Conservation (phyloP, 441 rosid species). For the Breynia disticha region DNA sequence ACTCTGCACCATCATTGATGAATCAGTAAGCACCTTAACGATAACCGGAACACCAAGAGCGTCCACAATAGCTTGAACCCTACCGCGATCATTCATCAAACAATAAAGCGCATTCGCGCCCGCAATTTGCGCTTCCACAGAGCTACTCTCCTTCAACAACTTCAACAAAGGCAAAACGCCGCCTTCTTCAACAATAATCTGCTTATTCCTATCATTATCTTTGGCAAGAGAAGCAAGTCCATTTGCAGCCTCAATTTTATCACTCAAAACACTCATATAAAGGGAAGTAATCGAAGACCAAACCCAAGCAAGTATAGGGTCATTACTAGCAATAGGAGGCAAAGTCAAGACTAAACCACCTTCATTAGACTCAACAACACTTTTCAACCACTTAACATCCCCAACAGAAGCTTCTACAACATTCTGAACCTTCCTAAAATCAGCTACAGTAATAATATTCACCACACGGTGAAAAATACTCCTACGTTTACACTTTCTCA, state of each 20-base stretch:
- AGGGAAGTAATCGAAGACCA: slow-evolving; percentile 44
- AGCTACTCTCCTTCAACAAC: slow-evolving; percentile 38
- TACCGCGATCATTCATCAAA: slow-evolving; percentile 31
- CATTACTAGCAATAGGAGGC: slow-evolving; percentile 62
- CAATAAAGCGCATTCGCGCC: slow-evolving; percentile 31
- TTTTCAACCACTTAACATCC: slow-evolving; percentile 43
- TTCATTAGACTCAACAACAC: slow-evolving; percentile 23
- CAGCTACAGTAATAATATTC: slow-evolving; percentile 39
- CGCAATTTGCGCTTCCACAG: slow-evolving; percentile 44
- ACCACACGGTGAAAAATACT: slow-evolving; percentile 42
- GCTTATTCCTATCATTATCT: slow-evolving; percentile 49
- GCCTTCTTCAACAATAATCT: slow-evolving; percentile 51
- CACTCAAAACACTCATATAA: slow-evolving; percentile 27
- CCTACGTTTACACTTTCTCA: slow-evolving; percentile 39
- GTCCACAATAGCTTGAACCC: slow-evolving; percentile 29
- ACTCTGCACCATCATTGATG: slow-evolving; percentile 37
- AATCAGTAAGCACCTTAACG: slow-evolving; percentile 39
- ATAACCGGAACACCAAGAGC: slow-evolving; percentile 36
- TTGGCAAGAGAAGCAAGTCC: slow-evolving; percentile 40
- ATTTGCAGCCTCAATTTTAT: slow-evolving; percentile 44
- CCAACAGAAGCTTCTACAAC: slow-evolving; percentile 50
- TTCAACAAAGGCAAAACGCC: slow-evolving; percentile 40
- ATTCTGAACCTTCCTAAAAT: slow-evolving; percentile 35
- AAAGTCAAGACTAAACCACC: slow-evolving; percentile 32
- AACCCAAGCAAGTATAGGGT: slow-evolving; percentile 68